Evolutionary conservation across 805 yeast species (phyloP), one percentile per base, ranked within the genome.

Genomic region (Candida sakaeoensis): DNA sequence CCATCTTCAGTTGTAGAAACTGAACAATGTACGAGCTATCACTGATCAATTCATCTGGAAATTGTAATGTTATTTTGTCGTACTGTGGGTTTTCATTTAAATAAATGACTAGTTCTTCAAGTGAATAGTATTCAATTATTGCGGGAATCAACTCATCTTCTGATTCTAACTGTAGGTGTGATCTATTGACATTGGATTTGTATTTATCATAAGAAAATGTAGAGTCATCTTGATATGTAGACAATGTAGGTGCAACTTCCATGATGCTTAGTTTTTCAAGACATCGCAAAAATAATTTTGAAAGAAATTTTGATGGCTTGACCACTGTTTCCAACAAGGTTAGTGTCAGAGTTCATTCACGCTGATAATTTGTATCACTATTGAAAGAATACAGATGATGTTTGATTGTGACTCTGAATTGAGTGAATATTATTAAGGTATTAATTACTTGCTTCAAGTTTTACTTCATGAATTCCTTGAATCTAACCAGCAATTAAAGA

Each of bases 21-120:
- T 79, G 78, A 0, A 78, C 77, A 1, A 91, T 77, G 14, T 80
- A 70, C 1, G 91, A 79, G 1, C 96, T 81, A 57, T 91, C 97
- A 29, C 80, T 71, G 1, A 93, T 76, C 26, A 90, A 63, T 4
- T 63, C 44, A 57, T 95, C 99, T 0, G 98, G 98, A 48, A 93
- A 91, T 61, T 93, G 99, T 23, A 93, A 65, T 0, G 98, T 89
- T 2, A 90, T 74, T 18, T 72, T 68, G 33, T 58, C 61, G 57
- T 63, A 81, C 24, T 52, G 57, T 21, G 53, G 55, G 21, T 66
- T 60, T 4, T 53, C 48, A 13, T 42, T 37, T 33, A 85, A 59
- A 36, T 62, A 65, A 0, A 49, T 49, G 0, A 70, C 68, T 3
- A 83, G 54, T 36, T 69, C 71, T 18, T 70, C 70, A 1, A 86